A percentile compares a stretch with the other conserved stretches of the same genome.
These are phyloP conservation scores for Alternaria tenuissima DNA, from an alignment of 2,329 filamentous ascomycete genomes.

Conservation along the genomic window DNA sequence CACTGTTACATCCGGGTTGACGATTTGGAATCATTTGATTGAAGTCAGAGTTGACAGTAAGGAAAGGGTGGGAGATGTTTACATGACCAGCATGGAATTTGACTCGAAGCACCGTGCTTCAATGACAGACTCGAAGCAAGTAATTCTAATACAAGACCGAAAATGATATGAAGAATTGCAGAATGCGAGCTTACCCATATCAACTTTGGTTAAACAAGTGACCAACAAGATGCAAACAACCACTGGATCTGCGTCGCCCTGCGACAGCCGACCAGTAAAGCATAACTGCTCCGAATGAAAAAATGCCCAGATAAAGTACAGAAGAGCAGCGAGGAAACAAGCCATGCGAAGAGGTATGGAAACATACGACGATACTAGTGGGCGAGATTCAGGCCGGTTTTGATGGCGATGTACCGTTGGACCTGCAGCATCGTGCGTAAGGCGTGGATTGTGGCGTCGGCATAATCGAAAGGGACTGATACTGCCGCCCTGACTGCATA, in stretches of 20 bases:
- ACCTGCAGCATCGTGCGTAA: slow-evolving; percentile 40
- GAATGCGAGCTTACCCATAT: not conserved
- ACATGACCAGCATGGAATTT: slow-evolving; percentile 9
- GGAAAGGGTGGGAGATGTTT: not conserved
- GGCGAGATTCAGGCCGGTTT: not conserved
- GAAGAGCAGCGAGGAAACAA: not conserved
- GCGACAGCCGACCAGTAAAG: not conserved
- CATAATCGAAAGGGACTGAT: slow-evolving; percentile 29
- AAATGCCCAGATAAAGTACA: not conserved
- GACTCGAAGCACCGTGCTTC: not conserved
- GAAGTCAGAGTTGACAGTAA: not conserved
- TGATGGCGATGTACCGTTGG: slow-evolving; percentile 30
- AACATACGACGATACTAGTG: not conserved
- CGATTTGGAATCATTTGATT: not conserved
- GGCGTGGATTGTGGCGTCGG: slow-evolving; percentile 29
- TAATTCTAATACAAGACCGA: slow-evolving; percentile 1
- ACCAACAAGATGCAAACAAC: not conserved
- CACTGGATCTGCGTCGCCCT: not conserved
- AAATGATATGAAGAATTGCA: not conserved
- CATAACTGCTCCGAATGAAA: not conserved
- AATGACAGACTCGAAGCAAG: not conserved
- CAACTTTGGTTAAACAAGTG: not conserved
- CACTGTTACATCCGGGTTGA: not conserved
- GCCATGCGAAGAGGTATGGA: not conserved
- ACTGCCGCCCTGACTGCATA: slow-evolving; percentile 35